A percentile compares a stretch with the other conserved stretches of the same genome.
phyloP scores from a whole-genome alignment of 176 grass and related monocot genomes.

The Otatea glauca region DNA sequence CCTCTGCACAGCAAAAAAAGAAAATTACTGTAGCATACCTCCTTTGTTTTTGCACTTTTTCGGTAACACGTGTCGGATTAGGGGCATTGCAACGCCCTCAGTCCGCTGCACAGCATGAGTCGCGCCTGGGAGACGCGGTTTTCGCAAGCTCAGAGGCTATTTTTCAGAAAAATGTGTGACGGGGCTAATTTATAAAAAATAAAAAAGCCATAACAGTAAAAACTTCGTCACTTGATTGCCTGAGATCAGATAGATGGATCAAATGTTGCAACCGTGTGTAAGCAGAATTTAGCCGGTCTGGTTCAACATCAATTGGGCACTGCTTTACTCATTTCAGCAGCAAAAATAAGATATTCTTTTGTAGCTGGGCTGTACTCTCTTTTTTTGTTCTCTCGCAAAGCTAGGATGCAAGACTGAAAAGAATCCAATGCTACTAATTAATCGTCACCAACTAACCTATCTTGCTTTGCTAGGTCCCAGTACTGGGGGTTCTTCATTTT shows the following conservation, averaged over 20 bases:
- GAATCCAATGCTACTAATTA: constrained; percentile 29
- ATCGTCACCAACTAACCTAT: neutral
- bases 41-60: no score
- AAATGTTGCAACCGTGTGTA: neutral
- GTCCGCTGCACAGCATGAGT: no score
- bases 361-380: neutral
- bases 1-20: no score
- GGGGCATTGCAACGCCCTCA: no score
- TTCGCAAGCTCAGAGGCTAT: no score
- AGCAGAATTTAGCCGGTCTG: neutral
- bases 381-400: neutral
- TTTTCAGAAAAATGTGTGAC: no score
- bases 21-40: no score
- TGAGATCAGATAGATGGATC: neutral
- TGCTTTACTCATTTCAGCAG: neutral
- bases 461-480: neutral
- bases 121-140: no score
- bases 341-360: neutral
- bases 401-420: neutral
- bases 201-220: no score
- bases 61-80: no score
- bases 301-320: neutral
- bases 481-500: neutral
- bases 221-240: neutral
- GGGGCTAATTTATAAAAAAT: no score